Conservation (phyloP, 2,329 filamentous ascomycete species). For the Claviceps sp. region DNA sequence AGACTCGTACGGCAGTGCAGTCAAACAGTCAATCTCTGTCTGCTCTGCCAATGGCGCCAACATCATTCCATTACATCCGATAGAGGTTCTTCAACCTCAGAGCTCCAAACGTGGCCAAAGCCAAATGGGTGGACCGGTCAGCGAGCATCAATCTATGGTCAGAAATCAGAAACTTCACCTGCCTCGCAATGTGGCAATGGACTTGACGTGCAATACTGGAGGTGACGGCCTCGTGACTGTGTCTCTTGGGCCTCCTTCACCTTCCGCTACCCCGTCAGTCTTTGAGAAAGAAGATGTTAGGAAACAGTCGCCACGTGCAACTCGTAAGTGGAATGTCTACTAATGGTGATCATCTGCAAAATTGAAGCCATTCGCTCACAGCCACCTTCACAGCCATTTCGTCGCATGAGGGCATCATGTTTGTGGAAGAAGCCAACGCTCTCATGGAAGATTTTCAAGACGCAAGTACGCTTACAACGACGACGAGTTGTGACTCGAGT, state of each 20-base stretch:
- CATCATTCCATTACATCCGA: slow-evolving; percentile 18
- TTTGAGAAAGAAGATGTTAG: neutral
- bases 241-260: slow-evolving; percentile 10
- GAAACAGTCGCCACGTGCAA: neutral
- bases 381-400: neutral
- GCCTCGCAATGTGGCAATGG: slow-evolving; percentile 13
- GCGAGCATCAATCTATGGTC: neutral
- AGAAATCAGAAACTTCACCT: slow-evolving; percentile 7
- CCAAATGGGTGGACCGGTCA: slow-evolving; percentile 4
- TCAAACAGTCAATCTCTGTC: slow-evolving; percentile 14
- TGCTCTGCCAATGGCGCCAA: slow-evolving; percentile 15
- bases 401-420: neutral
- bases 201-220: slow-evolving; percentile 17
- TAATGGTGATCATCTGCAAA: neutral
- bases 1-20: slow-evolving; percentile 16
- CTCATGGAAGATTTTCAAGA: neutral
- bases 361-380: neutral
- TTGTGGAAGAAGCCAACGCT: neutral
- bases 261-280: slow-evolving; percentile 7
- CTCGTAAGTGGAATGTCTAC: neutral
- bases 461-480: neutral
- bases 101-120: slow-evolving; percentile 1
- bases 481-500: slow-evolving; percentile 1
- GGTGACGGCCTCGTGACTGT: slow-evolving; percentile 20
- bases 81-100: slow-evolving; percentile 11